Evolutionary conservation across 2,329 filamentous ascomycete genomes (phyloP).

Genomic region (Aureobasidium subglaciale): DNA sequence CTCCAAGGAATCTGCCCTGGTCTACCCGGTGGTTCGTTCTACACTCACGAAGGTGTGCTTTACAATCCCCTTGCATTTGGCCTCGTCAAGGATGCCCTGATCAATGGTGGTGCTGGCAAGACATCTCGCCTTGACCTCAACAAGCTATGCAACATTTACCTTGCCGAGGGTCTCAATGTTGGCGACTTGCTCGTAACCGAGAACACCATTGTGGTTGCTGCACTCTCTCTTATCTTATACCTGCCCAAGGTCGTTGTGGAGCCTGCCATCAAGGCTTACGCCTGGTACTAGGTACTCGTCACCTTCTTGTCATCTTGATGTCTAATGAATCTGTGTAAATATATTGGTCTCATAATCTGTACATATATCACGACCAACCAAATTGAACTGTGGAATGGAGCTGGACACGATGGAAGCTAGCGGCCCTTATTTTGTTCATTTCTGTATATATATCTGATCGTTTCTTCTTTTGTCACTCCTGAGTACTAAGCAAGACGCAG

Average conservation of each 20-base stretch:
- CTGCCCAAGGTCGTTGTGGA: constrained; percentile 31
- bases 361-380: not conserved
- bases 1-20: constrained; percentile 39
- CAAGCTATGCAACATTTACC: constrained; percentile 33
- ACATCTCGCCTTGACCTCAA: constrained; percentile 33
- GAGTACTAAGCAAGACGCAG: not conserved
- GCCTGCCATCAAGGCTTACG: constrained; percentile 37
- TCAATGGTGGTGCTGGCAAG: constrained; percentile 39
- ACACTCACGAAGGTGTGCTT: constrained; percentile 45
- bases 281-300: constrained; percentile 17
- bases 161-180: constrained; percentile 36
- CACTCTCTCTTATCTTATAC: constrained; percentile 29
- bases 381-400: not conserved
- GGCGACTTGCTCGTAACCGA: constrained; percentile 42
- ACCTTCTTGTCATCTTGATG: too few species aligned
- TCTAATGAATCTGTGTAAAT: too few species aligned
- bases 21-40: constrained; percentile 38
- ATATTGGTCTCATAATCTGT: not conserved
- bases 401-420: not conserved
- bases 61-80: constrained; percentile 42
- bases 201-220: constrained; percentile 35
- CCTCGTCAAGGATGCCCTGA: constrained; percentile 43
- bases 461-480: not conserved
- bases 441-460: not conserved
- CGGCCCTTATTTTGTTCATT: not conserved